These are phyloP conservation scores for Parathielavia appendiculata DNA, from an alignment of 495 filamentous ascomycete species.

Conservation along the genomic window DNA sequence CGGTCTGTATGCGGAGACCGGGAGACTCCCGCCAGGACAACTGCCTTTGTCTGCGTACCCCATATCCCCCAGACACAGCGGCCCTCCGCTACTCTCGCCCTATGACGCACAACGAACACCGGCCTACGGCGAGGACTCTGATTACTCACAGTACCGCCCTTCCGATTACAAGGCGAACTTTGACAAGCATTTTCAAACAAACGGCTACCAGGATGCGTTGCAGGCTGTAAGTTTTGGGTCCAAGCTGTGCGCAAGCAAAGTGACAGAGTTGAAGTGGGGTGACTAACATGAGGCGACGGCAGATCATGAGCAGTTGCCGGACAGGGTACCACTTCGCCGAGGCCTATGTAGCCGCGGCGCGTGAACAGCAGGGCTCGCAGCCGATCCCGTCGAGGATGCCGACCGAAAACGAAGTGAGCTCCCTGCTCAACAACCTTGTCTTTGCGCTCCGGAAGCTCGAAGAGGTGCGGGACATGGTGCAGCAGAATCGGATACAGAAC, in stretches of 20 bases:
- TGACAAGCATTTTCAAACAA: slow-evolving; percentile 40
- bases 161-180: slow-evolving; percentile 38
- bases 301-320: slow-evolving; percentile 42
- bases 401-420: slow-evolving; percentile 40
- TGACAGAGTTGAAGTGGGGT: not conserved
- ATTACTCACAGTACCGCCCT: slow-evolving; percentile 31
- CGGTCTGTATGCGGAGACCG: slow-evolving; percentile 35
- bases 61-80: slow-evolving; percentile 36
- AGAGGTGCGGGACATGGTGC: slow-evolving; percentile 42
- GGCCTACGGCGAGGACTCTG: slow-evolving; percentile 36
- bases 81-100: slow-evolving; percentile 34
- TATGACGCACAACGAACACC: slow-evolving; percentile 40
- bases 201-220: slow-evolving; percentile 40
- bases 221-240: slow-evolving; percentile 33
- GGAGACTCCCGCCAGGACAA: slow-evolving; percentile 38
- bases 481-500: slow-evolving; percentile 32
- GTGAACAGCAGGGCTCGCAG: slow-evolving; percentile 44
- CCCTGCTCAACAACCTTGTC: slow-evolving; percentile 36
- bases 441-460: slow-evolving; percentile 40
- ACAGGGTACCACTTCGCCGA: slow-evolving; percentile 46
- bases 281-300: slow-evolving; percentile 24
- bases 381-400: slow-evolving; percentile 45
- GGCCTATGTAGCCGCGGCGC: slow-evolving; percentile 42
- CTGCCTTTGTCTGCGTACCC: slow-evolving; percentile 41
- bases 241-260: not conserved